A percentile compares a stretch with the other conserved stretches of the same genome.
These are phyloP conservation scores for Macadamia integrifolia DNA, from an alignment of 164 flowering plant genomes.

Conservation along the genomic window DNA sequence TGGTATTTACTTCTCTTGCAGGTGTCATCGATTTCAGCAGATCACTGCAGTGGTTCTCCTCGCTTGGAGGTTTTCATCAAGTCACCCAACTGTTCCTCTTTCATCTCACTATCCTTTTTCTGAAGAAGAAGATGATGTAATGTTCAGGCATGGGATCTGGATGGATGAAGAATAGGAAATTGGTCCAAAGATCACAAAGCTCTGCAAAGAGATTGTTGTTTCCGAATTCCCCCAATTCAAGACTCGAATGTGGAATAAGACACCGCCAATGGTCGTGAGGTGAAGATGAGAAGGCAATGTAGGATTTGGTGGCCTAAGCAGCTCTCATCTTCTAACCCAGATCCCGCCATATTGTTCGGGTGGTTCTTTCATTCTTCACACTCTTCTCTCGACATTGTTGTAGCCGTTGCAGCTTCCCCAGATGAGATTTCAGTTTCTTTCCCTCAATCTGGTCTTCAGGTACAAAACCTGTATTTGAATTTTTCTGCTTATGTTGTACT, in stretches of 20 bases:
- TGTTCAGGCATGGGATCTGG: too few species aligned
- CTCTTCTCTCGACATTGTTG: slow-evolving; percentile 54
- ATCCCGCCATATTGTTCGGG: slow-evolving; percentile 45
- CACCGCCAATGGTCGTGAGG: slow-evolving; percentile 1
- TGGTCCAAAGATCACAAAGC: too few species aligned
- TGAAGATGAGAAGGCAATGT: slow-evolving; percentile 41
- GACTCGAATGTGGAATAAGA: too few species aligned
- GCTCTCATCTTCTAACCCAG: slow-evolving; percentile 19
- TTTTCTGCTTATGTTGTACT: neutral
- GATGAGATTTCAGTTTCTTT: slow-evolving; percentile 17
- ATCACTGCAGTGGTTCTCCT: neutral
- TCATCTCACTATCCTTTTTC: too few species aligned
- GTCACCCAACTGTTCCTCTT: neutral
- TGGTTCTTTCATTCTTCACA: slow-evolving; percentile 52
- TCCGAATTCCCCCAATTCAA: too few species aligned
- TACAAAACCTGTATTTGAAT: slow-evolving; percentile 7
- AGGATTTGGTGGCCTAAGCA: slow-evolving; percentile 86
- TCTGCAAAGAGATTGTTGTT: too few species aligned
- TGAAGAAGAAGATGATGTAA: too few species aligned
- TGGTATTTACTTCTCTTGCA: neutral
- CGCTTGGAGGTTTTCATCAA: neutral
- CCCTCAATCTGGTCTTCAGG: slow-evolving; percentile 33
- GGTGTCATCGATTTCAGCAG: neutral
- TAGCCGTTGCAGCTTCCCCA: slow-evolving; percentile 37
- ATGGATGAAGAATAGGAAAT: too few species aligned